phyloP scores from a whole-genome alignment of 2,329 filamentous ascomycete genomes.

The Colletotrichum sp. region DNA sequence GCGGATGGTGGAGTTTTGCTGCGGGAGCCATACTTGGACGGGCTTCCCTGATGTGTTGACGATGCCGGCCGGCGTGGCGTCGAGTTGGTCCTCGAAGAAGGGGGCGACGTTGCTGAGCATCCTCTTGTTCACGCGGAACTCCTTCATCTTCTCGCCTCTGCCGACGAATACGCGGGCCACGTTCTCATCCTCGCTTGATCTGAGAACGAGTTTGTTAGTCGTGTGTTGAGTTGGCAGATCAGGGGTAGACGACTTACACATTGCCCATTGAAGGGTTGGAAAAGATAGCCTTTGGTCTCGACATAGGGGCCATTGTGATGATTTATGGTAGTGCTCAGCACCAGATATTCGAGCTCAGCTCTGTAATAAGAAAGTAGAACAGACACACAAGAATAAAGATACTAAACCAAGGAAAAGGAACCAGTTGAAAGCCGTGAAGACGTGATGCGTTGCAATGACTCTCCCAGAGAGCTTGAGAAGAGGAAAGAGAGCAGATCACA shows the following conservation, averaged over 20 bases:
- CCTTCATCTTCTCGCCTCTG: constrained; percentile 35
- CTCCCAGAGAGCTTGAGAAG: constrained; percentile 22
- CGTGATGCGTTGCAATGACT: constrained; percentile 6
- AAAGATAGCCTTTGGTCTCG: constrained; percentile 20
- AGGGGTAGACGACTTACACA: constrained; percentile 10
- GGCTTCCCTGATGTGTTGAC: constrained; percentile 26
- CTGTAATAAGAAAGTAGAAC: neutral
- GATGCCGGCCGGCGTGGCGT: constrained; percentile 33
- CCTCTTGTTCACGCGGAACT: constrained; percentile 47
- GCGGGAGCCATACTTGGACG: constrained; percentile 39
- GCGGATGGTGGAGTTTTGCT: constrained; percentile 29
- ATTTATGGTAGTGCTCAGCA: constrained; percentile 9
- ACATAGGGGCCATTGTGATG: constrained; percentile 10
- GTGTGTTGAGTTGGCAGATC: neutral
- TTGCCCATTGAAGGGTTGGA: constrained; percentile 2
- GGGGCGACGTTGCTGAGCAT: constrained; percentile 51
- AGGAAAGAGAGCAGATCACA: neutral
- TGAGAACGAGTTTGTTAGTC: neutral
- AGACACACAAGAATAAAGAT: neutral
- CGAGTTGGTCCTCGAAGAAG: constrained; percentile 54
- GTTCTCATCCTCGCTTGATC: constrained; percentile 12
- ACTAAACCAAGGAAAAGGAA: neutral
- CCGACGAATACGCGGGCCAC: constrained; percentile 46
- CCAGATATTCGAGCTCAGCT: constrained; percentile 13
- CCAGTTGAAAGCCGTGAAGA: constrained; percentile 2